Evolutionary conservation across 371 early-diverging fungal species (phyloP).

Genomic region (Syncephalis fuscata): DNA sequence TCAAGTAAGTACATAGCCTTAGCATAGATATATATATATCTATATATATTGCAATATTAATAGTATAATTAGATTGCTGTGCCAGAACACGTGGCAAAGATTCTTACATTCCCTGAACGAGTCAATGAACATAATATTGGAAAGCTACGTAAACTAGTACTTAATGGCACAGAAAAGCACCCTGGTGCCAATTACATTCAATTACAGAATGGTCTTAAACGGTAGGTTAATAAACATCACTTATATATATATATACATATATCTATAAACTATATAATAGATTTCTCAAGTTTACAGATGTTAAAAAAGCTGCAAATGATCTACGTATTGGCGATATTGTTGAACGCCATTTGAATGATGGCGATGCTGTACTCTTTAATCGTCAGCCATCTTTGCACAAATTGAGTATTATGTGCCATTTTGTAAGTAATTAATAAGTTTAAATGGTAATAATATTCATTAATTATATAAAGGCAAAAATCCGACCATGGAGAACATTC

Average conservation of each 20-base stretch:
- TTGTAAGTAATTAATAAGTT: constrained; percentile 20
- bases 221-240: constrained; percentile 11
- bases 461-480: constrained; percentile 31
- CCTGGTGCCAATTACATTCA: constrained; percentile 95
- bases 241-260: background rate
- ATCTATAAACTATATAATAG: constrained; percentile 23
- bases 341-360: constrained; percentile 92
- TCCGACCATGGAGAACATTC: constrained; percentile 95
- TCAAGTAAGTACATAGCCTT: constrained; percentile 37
- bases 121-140: constrained; percentile 84
- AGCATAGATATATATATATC: too few relatives aligned
- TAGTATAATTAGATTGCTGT: constrained; percentile 46
- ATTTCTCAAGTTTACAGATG: constrained; percentile 61
- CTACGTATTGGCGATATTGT: constrained; percentile 89
- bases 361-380: constrained; percentile 98
- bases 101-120: constrained; percentile 94
- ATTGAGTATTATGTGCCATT: constrained; percentile 98
- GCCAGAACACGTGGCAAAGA: constrained; percentile 89
- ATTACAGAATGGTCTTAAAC: constrained; percentile 30
- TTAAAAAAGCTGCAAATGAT: constrained; percentile 47
- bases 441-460: background rate
- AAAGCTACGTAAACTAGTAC: constrained; percentile 57
- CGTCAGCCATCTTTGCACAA: constrained; percentile 99
- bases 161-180: constrained; percentile 82
- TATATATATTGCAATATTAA: background rate